Conservation (phyloP, 2,329 filamentous ascomycete species). For the Nemania abortiva region DNA sequence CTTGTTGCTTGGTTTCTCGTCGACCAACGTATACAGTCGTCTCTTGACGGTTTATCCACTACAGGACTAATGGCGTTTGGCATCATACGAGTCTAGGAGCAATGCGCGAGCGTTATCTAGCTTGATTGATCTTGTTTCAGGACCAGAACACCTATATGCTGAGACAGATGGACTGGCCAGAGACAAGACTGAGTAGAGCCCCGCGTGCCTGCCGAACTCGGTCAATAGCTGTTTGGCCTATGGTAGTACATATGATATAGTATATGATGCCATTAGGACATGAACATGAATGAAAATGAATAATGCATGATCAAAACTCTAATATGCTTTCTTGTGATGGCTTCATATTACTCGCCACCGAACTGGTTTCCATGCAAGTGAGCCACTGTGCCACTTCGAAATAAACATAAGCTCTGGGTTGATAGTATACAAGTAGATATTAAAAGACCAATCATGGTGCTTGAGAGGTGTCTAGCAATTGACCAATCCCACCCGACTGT, state of each 20-base stretch:
- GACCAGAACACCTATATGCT: conserved; percentile 21
- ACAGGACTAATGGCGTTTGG: conserved; percentile 34
- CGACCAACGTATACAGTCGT: conserved; percentile 27
- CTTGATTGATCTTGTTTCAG: conserved; percentile 35
- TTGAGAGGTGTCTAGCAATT: conserved; percentile 25
- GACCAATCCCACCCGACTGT: conserved; percentile 32
- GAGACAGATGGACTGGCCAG: conserved; percentile 25
- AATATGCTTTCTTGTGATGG: conserved; percentile 13
- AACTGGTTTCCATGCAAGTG: neutral
- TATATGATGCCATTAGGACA: conserved; percentile 26
- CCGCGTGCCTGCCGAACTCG: conserved; percentile 31
- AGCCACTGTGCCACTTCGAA: neutral
- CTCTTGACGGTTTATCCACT: conserved; percentile 27
- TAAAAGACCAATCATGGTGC: conserved; percentile 24
- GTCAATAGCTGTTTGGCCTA: conserved; percentile 28
- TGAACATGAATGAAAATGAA: conserved; percentile 41
- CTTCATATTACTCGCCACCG: neutral
- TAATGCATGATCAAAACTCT: conserved; percentile 32
- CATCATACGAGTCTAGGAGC: conserved; percentile 31
- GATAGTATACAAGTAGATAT: neutral
- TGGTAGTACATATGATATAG: conserved; percentile 26
- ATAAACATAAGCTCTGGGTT: neutral
- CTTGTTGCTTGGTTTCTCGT: conserved; percentile 31
- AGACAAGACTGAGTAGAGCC: conserved; percentile 27
- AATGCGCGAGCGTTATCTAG: conserved; percentile 23